Evolutionary conservation across 2,329 filamentous ascomycete species (phyloP), one percentile per base, ranked within the genome.

Genomic region (Tolypocladium guangdongense): DNA sequence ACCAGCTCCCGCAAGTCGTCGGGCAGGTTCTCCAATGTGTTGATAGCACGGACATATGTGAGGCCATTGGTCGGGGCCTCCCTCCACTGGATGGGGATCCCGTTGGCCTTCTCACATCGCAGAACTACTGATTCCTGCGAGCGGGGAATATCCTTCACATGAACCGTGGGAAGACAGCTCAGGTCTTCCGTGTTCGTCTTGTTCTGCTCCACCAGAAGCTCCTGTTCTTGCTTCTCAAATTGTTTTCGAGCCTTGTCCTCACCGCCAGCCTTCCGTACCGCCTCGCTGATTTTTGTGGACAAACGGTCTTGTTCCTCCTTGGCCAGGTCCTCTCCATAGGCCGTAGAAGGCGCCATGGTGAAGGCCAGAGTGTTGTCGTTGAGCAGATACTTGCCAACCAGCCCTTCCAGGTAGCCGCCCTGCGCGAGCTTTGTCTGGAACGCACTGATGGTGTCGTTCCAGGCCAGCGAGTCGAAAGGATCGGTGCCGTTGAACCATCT

Each of bases 401-500:
- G 72, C 1, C 82, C 76, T 65, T 97, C 91, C 4, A 99, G 76
- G 63, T 97, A 97, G 36, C 82, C 81, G 2, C 84, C 87, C 64
- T 88, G 75, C 1, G 83, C 83, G 59, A 92, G 85, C 62, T 84
- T 82, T 1, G 78, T 72, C 70, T 96, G 87, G 71, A 99, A 99
- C 7, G 84, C 83, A 30, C 84, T 75, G 4, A 97, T 84, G 0
- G 89, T 90, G 45, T 93, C 87, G 62, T 96, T 93, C 90, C 91
- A 97, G 2, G 90, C 87, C 37, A 99, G 75, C 14, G 89, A 85
- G 59, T 95, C 85, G 69, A 97, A 95, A 0, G 93, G 92, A 66
- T 97, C 89, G 4, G 90, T 84, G 6, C 92, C 93, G 54, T 93
- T 95, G 71, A 99, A 97, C 93, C 93, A 99, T 55, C 87, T 86